phyloP scores from a whole-genome alignment of 306 rosid genomes.

The Hippophae gyantsensis region DNA sequence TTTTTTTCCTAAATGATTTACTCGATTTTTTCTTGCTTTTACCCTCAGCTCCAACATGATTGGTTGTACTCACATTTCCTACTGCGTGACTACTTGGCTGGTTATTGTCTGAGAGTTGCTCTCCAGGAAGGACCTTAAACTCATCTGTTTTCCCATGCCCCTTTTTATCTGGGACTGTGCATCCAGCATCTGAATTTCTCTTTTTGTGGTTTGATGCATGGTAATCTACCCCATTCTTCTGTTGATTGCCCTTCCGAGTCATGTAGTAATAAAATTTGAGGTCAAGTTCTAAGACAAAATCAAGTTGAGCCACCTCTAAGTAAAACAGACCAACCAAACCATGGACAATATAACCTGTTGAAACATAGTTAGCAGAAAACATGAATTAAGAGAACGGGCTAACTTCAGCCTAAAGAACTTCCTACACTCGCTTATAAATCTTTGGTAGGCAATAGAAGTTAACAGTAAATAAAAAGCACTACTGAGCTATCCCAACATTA shows the following conservation, averaged over 20 bases:
- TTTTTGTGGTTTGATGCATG: slow-evolving; percentile 46
- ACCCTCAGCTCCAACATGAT: slow-evolving; percentile 30
- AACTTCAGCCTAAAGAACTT: neutral
- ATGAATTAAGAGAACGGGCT: neutral
- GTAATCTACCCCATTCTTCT: slow-evolving; percentile 59
- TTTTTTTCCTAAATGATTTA: slow-evolving; percentile 43
- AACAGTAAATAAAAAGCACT: neutral
- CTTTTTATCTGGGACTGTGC: slow-evolving; percentile 33
- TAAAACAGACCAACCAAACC: slow-evolving; percentile 14
- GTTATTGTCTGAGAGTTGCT: slow-evolving; percentile 35
- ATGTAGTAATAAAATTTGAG: slow-evolving; percentile 20
- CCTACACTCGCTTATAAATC: neutral
- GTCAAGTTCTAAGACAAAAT: slow-evolving; percentile 14
- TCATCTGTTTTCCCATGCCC: slow-evolving; percentile 38
- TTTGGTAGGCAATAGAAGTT: neutral
- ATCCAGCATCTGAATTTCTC: slow-evolving; percentile 35
- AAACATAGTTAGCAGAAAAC: neutral
- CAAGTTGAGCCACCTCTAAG: slow-evolving; percentile 23
- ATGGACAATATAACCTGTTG: slow-evolving; percentile 9
- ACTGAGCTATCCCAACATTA: neutral
- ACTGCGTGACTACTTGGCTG: slow-evolving; percentile 27
- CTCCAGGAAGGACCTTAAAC: slow-evolving; percentile 54
- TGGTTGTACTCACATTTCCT: slow-evolving; percentile 25
- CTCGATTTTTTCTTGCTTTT: slow-evolving; percentile 25
- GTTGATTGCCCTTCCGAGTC: slow-evolving; percentile 95